phyloP scores from a whole-genome alignment of 345 rosid genomes.

The Dimocarpus longan region DNA sequence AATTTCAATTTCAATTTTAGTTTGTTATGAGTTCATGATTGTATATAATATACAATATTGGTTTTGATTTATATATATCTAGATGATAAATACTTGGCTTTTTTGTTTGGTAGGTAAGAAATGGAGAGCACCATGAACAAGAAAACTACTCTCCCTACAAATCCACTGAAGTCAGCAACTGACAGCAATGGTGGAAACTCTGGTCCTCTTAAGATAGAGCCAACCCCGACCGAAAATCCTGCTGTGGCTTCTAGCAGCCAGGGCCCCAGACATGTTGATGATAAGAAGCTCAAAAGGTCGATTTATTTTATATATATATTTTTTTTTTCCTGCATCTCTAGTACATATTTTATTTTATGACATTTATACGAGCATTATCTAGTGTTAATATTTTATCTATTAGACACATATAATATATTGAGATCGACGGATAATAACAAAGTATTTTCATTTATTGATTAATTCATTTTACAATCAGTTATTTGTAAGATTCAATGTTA shows the following conservation, averaged over 20 bases:
- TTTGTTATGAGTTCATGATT: neutral
- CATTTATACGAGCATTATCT: neutral
- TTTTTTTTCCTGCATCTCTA: neutral
- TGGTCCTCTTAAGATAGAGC: neutral
- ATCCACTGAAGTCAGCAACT: neutral
- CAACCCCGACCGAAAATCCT: neutral
- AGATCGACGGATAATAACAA: neutral
- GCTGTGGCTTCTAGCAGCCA: no score
- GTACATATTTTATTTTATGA: neutral
- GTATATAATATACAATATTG: neutral
- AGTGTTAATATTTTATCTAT: no score
- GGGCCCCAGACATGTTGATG: neutral
- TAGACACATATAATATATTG: neutral
- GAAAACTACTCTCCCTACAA: neutral
- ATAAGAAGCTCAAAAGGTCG: slow-evolving; percentile 38
- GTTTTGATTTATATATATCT: no score
- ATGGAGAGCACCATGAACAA: neutral
- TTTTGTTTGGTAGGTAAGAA: neutral
- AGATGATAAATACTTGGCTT: neutral
- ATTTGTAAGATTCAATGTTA: no score
- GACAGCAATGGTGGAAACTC: neutral
- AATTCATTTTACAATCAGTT: neutral
- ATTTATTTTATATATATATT: neutral
- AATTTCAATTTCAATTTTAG: neutral
- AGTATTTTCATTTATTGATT: neutral